Conservation (phyloP, 345 rosid genomes). For the Fremontodendron californicum region DNA sequence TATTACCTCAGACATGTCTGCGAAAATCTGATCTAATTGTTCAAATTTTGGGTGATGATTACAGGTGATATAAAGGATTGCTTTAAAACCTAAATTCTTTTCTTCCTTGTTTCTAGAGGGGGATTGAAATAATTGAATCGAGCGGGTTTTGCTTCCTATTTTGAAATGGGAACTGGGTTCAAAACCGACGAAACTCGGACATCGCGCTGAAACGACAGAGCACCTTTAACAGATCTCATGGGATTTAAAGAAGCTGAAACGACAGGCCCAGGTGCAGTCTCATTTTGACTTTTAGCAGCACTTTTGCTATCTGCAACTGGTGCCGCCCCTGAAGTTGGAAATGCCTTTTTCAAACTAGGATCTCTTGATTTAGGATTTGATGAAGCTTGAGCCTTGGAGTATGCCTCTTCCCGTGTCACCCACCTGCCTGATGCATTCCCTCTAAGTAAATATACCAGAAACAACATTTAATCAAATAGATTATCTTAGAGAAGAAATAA, state of each 20-base stretch:
- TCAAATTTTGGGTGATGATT: neutral
- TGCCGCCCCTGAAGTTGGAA: constrained; percentile 27
- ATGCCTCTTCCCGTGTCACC: constrained; percentile 86
- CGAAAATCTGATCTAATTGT: constrained; percentile 13
- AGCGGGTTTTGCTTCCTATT: neutral
- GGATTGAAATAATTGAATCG: neutral
- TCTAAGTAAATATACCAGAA: constrained; percentile 19
- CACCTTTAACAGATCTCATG: constrained; percentile 60
- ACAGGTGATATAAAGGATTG: neutral
- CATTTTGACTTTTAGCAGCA: constrained; percentile 29
- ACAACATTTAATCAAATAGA: constrained; percentile 8
- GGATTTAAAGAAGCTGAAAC: constrained; percentile 63
- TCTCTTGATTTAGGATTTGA: constrained; percentile 36
- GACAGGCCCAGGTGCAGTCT: constrained; percentile 53
- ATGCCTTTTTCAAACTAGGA: constrained; percentile 37
- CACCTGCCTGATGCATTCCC: constrained; percentile 66
- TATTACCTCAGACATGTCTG: constrained; percentile 73
- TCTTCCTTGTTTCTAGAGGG: neutral
- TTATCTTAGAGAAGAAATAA: neutral
- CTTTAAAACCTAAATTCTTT: constrained; percentile 22
- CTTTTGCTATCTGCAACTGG: constrained; percentile 30
- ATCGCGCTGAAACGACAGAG: too few relatives aligned
- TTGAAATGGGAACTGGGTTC: neutral
- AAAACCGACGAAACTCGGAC: neutral
- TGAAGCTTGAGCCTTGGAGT: constrained; percentile 39